Evolutionary conservation across 2,329 filamentous ascomycete species (phyloP).

Genomic region (Fusarium sambucinum): DNA sequence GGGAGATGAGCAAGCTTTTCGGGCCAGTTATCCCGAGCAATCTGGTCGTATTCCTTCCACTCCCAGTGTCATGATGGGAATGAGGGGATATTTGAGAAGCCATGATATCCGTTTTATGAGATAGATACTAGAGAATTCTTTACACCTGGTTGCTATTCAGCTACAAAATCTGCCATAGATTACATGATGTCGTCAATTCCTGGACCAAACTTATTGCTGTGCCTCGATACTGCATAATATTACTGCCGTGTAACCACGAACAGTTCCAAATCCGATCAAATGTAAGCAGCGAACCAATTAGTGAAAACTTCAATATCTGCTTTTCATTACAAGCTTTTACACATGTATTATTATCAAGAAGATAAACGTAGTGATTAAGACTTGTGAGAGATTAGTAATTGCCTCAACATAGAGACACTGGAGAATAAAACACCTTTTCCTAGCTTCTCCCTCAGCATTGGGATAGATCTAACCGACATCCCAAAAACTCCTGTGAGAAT

Average conservation of each 20-base stretch:
- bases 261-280: background rate
- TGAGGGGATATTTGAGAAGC: background rate
- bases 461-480: too few relatives aligned
- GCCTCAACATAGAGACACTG: background rate
- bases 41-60: background rate
- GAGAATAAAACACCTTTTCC: background rate
- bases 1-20: slow-evolving; percentile 9
- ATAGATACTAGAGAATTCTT: background rate
- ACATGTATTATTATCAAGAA: background rate
- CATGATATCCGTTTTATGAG: background rate
- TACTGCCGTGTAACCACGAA: background rate
- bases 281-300: background rate
- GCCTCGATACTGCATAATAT: slow-evolving; percentile 4
- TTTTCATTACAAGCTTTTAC: background rate
- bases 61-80: slow-evolving; percentile 3
- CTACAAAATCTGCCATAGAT: background rate
- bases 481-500: too few relatives aligned
- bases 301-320: background rate
- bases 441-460: background rate
- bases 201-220: background rate
- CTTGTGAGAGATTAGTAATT: background rate
- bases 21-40: slow-evolving; percentile 5
- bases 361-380: background rate
- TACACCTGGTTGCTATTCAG: background rate
- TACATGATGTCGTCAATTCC: background rate